Percentiles rank a stretch among this genome's conserved stretches.
These are phyloP conservation scores for Chytriomyces confervae DNA, from an alignment of 192 early-diverging fungal species.

Conservation along the genomic window DNA sequence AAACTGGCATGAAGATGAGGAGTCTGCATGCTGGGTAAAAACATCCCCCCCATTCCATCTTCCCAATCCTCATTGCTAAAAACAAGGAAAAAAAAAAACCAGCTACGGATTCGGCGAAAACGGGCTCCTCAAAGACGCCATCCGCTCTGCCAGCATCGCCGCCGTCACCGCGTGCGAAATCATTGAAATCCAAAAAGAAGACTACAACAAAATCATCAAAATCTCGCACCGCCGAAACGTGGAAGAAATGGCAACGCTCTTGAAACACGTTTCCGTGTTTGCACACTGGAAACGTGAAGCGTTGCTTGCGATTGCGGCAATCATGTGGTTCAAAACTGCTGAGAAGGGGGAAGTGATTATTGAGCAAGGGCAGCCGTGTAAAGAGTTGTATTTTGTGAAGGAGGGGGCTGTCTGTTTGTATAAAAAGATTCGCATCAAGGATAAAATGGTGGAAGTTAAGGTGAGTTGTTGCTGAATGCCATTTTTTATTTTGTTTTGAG, in stretches of 20 bases:
- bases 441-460: background rate
- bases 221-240: conserved; percentile 19
- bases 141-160: conserved; percentile 10
- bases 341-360: conserved; percentile 6
- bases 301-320: conserved; percentile 9
- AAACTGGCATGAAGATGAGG: conserved; percentile 4
- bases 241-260: conserved; percentile 25
- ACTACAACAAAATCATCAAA: conserved; percentile 28
- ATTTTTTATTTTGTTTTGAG: background rate
- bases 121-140: conserved; percentile 16
- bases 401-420: conserved; percentile 18
- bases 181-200: conserved; percentile 25
- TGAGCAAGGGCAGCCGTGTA: conserved; percentile 23
- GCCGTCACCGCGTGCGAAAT: conserved; percentile 17
- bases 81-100: too few species aligned
- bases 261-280: conserved; percentile 12
- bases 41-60: too few species aligned
- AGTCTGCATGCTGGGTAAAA: conserved; percentile 7
- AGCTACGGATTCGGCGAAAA: conserved; percentile 21
- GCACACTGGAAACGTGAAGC: conserved; percentile 6
- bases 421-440: conserved; percentile 11
- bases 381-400: conserved; percentile 29
- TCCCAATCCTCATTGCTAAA: too few species aligned
- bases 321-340: conserved; percentile 21
- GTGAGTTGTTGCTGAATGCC: background rate